Conservation (phyloP, 169 alveolate genomes). For the Eimeria falciformis region DNA sequence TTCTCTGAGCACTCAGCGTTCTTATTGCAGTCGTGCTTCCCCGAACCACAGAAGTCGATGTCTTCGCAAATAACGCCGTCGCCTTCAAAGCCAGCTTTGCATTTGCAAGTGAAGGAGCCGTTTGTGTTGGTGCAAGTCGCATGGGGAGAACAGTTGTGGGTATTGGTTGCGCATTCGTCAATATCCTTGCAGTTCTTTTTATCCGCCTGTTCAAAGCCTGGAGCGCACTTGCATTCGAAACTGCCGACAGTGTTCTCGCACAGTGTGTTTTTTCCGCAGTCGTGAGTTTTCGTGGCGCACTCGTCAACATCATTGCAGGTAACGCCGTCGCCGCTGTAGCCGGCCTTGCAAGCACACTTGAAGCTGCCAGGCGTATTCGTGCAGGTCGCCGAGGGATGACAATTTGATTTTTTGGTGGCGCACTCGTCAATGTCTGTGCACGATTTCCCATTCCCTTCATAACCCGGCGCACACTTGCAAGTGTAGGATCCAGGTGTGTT, state of each 20-base stretch:
- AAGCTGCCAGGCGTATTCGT: constrained; percentile 78
- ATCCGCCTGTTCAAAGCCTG: constrained; percentile 66
- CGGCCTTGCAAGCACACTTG: constrained; percentile 79
- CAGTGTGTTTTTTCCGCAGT: constrained; percentile 74
- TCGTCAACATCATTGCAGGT: constrained; percentile 83
- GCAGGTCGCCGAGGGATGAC: constrained; percentile 80
- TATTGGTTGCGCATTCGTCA: constrained; percentile 81
- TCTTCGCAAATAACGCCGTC: constrained; percentile 80
- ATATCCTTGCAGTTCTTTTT: constrained; percentile 78
- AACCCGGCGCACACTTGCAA: constrained; percentile 75
- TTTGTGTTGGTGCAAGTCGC: constrained; percentile 81
- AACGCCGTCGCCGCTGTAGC: constrained; percentile 78
- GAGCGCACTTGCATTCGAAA: constrained; percentile 80
- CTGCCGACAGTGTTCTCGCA: constrained; percentile 83
- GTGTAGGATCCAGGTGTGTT: constrained; percentile 75
- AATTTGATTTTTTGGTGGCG: constrained; percentile 72
- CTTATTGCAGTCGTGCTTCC: constrained; percentile 78
- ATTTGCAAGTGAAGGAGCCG: constrained; percentile 81
- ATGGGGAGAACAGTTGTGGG: constrained; percentile 61
- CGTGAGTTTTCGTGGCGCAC: constrained; percentile 78
- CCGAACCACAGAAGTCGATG: constrained; percentile 58
- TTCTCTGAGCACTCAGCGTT: constrained; percentile 79
- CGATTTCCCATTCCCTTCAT: constrained; percentile 22
- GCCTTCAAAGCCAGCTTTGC: constrained; percentile 82
- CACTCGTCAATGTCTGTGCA: constrained; percentile 84